These are phyloP conservation scores for Vigna hirtella DNA, from an alignment of 306 rosid genomes.

Conservation along the genomic window DNA sequence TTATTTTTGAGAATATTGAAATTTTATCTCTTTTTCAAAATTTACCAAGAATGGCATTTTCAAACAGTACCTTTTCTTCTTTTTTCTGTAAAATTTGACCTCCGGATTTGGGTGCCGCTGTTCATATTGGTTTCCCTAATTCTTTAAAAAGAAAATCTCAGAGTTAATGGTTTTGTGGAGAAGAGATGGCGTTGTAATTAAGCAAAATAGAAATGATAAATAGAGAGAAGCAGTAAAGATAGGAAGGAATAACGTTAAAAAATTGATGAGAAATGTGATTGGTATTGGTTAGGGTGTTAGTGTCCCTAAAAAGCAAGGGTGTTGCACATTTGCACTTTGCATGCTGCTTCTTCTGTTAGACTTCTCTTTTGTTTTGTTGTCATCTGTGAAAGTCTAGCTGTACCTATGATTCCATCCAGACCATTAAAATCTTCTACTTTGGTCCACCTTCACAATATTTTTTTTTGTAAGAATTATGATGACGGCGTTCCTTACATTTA, in stretches of 20 bases:
- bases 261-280: neutral
- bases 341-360: slow-evolving; percentile 12
- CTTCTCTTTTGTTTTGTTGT: neutral
- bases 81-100: too few species aligned
- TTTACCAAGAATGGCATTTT: too few species aligned
- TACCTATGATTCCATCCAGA: slow-evolving; percentile 23
- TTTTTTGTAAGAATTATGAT: too few species aligned
- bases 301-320: neutral
- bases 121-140: too few species aligned
- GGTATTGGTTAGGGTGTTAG: neutral
- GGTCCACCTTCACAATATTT: slow-evolving; percentile 9
- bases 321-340: slow-evolving; percentile 9
- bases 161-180: too few species aligned
- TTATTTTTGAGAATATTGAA: too few species aligned
- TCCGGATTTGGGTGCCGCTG: too few species aligned
- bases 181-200: neutral
- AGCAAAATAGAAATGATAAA: neutral
- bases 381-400: slow-evolving; percentile 19
- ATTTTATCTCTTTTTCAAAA: too few species aligned
- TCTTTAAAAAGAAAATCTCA: too few species aligned
- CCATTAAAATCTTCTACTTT: slow-evolving; percentile 30
- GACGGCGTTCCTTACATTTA: too few species aligned
- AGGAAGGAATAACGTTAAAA: slow-evolving; percentile 1
- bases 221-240: neutral
- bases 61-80: too few species aligned